Conservation (phyloP, 1,284 basidiomycete species). For the Volvariella surrecta region DNA sequence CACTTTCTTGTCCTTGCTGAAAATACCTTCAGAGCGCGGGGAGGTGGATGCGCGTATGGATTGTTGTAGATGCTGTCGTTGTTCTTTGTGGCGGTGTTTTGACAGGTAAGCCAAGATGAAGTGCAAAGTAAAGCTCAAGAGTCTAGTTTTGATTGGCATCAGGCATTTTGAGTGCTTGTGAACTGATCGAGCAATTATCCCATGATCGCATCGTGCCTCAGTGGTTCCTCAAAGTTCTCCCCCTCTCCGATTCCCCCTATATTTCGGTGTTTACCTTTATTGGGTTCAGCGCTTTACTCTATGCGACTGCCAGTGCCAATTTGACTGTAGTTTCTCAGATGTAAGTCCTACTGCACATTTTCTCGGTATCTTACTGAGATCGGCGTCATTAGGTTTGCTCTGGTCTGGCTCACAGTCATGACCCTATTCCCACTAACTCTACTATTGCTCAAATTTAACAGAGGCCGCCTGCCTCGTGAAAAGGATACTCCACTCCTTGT, state of each 20-base stretch:
- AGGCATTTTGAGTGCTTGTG: constrained; percentile 53
- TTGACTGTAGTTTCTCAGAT: constrained; percentile 50
- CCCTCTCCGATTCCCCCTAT: constrained; percentile 43
- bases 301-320: constrained; percentile 47
- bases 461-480: constrained; percentile 44
- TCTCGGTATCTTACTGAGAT: background rate
- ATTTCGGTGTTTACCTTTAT: constrained; percentile 45
- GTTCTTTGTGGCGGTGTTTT: constrained; percentile 66
- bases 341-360: constrained; percentile 19
- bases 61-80: constrained; percentile 55
- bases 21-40: constrained; percentile 37
- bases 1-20: constrained; percentile 5
- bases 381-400: constrained; percentile 36
- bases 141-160: background rate
- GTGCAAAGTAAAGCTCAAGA: background rate
- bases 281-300: constrained; percentile 42
- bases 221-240: constrained; percentile 39
- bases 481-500: constrained; percentile 28
- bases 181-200: constrained; percentile 50
- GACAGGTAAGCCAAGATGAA: constrained; percentile 33
- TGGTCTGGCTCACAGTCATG: constrained; percentile 61
- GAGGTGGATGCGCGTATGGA: constrained; percentile 48
- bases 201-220: constrained; percentile 51
- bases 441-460: constrained; percentile 54
- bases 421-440: constrained; percentile 52